Conservation (phyloP, 805 yeast species). For the Sugiyamaella valdiviana region DNA sequence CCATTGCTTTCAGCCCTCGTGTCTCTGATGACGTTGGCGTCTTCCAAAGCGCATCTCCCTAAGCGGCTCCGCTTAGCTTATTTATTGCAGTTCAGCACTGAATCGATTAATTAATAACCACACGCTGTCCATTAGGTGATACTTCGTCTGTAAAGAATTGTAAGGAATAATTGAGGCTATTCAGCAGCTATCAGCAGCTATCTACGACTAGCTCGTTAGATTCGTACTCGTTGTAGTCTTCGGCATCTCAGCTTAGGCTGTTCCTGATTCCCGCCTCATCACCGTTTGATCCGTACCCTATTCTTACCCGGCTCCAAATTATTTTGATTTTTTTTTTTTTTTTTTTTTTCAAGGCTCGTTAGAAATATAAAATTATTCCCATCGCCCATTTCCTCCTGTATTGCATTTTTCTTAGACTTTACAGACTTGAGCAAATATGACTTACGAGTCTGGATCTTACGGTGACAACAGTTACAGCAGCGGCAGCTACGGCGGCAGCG, state of each 20-base stretch:
- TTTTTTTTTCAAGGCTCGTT: conserved; percentile 1
- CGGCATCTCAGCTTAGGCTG: not conserved
- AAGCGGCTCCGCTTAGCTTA: too few relatives aligned
- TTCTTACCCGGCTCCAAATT: not conserved
- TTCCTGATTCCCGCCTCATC: too few relatives aligned
- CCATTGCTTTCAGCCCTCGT: too few relatives aligned
- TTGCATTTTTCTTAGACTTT: too few relatives aligned
- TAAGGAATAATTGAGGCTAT: too few relatives aligned
- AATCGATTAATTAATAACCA: too few relatives aligned
- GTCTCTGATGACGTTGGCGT: not conserved
- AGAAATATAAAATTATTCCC: not conserved
- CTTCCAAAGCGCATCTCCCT: too few relatives aligned
- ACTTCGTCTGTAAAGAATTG: too few relatives aligned
- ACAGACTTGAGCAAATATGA: conserved; percentile 4
- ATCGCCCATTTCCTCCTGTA: not conserved
- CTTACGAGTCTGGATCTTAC: conserved; percentile 18
- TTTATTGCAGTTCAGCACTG: too few relatives aligned
- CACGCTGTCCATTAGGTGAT: too few relatives aligned
- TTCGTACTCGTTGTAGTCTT: not conserved
- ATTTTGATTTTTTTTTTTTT: conserved; percentile 8
- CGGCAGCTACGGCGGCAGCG: conserved; percentile 1
- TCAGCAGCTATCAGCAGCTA: too few relatives aligned
- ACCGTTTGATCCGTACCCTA: not conserved
- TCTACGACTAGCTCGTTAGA: too few relatives aligned
- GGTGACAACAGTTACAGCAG: conserved; percentile 19